Percentiles rank a stretch among this genome's conserved stretches.
Evolutionary conservation across 225 moss, liverwort and hornwort species (phyloP).

Genomic region (Thuidium tamariscinum): DNA sequence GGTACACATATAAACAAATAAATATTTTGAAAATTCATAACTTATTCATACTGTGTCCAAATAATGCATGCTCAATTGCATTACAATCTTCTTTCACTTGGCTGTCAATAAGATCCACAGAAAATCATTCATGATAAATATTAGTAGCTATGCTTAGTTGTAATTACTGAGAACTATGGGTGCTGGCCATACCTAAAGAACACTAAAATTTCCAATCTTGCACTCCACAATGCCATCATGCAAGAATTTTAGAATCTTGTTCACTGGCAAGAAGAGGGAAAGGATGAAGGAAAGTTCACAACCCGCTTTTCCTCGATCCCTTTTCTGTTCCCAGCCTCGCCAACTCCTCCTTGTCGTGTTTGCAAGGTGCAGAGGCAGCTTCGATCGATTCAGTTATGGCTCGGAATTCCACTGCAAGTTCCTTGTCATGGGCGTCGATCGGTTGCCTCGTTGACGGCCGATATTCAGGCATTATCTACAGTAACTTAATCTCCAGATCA

Average conservation of each 20-base stretch:
- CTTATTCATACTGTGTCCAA: background rate
- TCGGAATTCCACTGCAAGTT: background rate
- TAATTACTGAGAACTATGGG: too few relatives aligned
- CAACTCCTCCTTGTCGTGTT: background rate
- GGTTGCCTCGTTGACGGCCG: background rate
- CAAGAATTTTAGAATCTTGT: background rate
- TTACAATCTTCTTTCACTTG: background rate
- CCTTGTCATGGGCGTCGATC: background rate
- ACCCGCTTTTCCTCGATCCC: background rate
- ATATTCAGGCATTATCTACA: background rate
- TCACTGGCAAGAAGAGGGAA: background rate
- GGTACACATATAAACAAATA: fast-evolving
- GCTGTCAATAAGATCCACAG: background rate
- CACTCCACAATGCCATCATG: too few relatives aligned
- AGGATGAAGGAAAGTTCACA: background rate
- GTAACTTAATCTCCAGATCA: background rate
- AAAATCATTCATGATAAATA: background rate
- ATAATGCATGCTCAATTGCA: too few relatives aligned
- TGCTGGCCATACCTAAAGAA: too few relatives aligned
- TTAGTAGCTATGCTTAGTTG: background rate
- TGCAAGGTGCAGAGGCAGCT: background rate
- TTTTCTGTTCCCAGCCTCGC: background rate
- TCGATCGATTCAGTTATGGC: background rate
- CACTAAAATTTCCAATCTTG: background rate
- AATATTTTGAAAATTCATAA: background rate